Conservation (phyloP, 495 filamentous ascomycete species). For the Filosporella fistucella region DNA sequence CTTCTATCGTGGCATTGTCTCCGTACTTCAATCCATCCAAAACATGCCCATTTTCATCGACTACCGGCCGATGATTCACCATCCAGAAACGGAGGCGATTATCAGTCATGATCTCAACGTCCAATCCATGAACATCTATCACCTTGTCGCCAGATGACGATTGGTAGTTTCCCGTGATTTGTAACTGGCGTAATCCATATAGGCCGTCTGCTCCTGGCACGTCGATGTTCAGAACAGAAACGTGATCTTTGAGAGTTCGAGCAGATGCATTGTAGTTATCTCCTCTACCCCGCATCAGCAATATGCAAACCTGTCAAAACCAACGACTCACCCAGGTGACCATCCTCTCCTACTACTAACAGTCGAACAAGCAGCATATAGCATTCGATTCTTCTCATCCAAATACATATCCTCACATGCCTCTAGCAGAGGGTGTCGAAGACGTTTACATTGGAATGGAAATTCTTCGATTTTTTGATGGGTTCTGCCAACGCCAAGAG, state of each 20-base stretch:
- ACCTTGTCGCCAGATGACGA: not conserved
- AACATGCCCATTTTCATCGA: constrained; percentile 24
- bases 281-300: not conserved
- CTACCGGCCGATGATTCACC: constrained; percentile 31
- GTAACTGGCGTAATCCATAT: not conserved
- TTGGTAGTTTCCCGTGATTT: not conserved
- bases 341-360: constrained; percentile 10
- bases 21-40: constrained; percentile 25
- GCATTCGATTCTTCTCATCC: constrained; percentile 23
- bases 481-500: not conserved
- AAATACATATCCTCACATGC: constrained; percentile 33
- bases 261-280: constrained; percentile 5
- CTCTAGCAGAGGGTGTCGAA: constrained; percentile 15
- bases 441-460: constrained; percentile 1
- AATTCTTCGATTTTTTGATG: not conserved
- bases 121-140: constrained; percentile 1
- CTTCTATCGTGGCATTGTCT: constrained; percentile 31
- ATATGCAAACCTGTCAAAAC: too few species aligned
- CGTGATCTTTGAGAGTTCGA: not conserved
- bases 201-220: not conserved
- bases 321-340: constrained; percentile 12
- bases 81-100: constrained; percentile 27
- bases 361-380: constrained; percentile 31
- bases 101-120: not conserved
- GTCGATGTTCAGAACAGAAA: constrained; percentile 9